Evolutionary conservation across 441 rosid species (phyloP).

Genomic region (Flueggea neowawraea): DNA sequence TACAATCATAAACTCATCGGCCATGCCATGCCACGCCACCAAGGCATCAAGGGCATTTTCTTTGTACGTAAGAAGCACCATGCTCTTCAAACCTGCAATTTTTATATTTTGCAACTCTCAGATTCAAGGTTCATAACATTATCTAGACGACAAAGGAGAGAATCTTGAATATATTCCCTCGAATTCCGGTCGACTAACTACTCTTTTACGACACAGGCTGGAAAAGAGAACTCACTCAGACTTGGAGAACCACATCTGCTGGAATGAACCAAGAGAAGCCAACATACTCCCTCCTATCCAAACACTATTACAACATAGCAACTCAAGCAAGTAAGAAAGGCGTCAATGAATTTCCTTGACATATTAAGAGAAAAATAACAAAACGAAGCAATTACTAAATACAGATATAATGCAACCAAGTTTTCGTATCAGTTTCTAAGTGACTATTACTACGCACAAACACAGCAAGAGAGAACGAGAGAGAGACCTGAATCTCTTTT

Average conservation of each 20-base stretch:
- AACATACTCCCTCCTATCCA: constrained; percentile 98
- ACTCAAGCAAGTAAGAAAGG: no score
- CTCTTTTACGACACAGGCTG: background rate
- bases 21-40: no score
- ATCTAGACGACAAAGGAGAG: no score
- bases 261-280: constrained; percentile 99
- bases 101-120: background rate
- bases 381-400: no score
- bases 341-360: no score
- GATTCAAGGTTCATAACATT: background rate
- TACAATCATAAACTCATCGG: no score
- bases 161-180: background rate
- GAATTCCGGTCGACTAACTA: background rate
- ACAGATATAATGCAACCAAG: no score
- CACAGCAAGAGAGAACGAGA: background rate
- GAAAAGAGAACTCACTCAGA: constrained; percentile 64
- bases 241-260: constrained; percentile 99
- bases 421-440: no score
- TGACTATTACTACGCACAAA: background rate
- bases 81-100: constrained; percentile 87
- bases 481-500: constrained; percentile 92
- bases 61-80: constrained; percentile 85
- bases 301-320: constrained; percentile 49
- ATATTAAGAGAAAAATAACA: no score
- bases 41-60: constrained; percentile 72